A percentile compares a stretch with the other conserved stretches of the same genome.
Evolutionary conservation across 73 alveolate species (phyloP).

Genomic region (Diophrys sp.): DNA sequence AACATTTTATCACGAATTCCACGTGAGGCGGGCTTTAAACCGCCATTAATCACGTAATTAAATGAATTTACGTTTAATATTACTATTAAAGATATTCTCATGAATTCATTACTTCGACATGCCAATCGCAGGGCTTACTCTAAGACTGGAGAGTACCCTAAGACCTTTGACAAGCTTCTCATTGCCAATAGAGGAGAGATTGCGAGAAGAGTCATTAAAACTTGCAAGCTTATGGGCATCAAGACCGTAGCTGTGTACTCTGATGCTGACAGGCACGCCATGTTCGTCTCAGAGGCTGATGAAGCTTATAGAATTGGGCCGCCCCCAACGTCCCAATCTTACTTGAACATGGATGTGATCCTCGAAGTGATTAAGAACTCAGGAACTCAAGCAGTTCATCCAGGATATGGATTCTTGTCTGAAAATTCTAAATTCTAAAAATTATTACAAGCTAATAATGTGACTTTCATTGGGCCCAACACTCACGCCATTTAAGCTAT

Average conservation of each 20-base stretch:
- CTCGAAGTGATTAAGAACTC: constrained; percentile 64
- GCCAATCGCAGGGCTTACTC: too few relatives aligned
- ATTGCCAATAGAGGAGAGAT: constrained; percentile 56
- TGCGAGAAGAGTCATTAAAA: constrained; percentile 42
- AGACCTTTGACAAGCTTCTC: constrained; percentile 40
- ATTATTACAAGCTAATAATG: constrained; percentile 44
- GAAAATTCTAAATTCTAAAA: constrained; percentile 65
- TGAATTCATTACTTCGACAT: too few relatives aligned
- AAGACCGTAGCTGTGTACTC: constrained; percentile 88
- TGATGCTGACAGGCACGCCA: constrained; percentile 80
- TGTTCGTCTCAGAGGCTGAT: constrained; percentile 83
- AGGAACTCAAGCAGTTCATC: constrained; percentile 87
- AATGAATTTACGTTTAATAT: too few relatives aligned
- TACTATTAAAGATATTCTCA: too few relatives aligned
- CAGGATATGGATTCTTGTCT: constrained; percentile 93
- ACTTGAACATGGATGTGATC: constrained; percentile 53
- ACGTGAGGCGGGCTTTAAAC: too few relatives aligned
- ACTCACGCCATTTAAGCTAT: constrained; percentile 51
- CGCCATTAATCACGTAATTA: too few relatives aligned
- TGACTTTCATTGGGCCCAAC: constrained; percentile 62
- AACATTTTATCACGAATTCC: too few relatives aligned
- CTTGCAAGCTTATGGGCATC: constrained; percentile 67
- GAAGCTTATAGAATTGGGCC: constrained; percentile 82
- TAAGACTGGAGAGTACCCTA: background rate
- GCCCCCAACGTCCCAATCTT: constrained; percentile 67